Percentiles rank a stretch among this genome's conserved stretches.
Conservation (phyloP, 345 rosid species). For the Kandelia obovata region DNA sequence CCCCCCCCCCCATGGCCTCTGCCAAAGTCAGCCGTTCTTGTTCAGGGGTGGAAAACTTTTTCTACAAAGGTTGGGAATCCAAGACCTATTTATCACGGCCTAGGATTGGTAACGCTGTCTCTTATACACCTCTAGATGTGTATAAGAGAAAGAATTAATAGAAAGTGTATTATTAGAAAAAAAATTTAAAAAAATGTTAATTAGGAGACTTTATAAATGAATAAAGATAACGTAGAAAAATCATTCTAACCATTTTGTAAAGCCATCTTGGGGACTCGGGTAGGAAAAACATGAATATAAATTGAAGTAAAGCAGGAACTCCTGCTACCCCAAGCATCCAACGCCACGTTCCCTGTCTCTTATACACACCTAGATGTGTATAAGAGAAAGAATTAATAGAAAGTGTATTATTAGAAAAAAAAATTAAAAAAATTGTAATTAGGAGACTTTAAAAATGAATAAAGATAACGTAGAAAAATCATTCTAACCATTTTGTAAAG, state of each 20-base stretch:
- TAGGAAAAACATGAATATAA: slow-evolving; percentile 54
- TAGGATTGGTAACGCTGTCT: too few relatives aligned
- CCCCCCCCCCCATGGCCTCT: too few relatives aligned
- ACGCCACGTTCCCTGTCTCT: slow-evolving; percentile 94
- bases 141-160: too few relatives aligned
- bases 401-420: neutral
- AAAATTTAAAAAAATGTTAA: neutral
- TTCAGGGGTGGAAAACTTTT: too few relatives aligned
- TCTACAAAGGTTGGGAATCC: too few relatives aligned
- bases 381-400: slow-evolving; percentile 13
- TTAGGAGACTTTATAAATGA: neutral
- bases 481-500: slow-evolving; percentile 49
- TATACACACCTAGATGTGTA: too few relatives aligned
- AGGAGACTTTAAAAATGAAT: neutral
- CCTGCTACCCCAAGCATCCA: slow-evolving; percentile 95
- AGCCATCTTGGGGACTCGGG: slow-evolving; percentile 96
- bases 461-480: neutral
- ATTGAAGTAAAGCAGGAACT: slow-evolving; percentile 60
- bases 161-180: neutral
- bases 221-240: neutral
- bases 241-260: slow-evolving; percentile 40
- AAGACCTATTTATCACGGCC: too few relatives aligned
- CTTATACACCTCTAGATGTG: too few relatives aligned
- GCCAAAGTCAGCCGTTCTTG: too few relatives aligned
- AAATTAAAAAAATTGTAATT: neutral